Evolutionary conservation across 192 early-diverging fungal genomes (phyloP), one percentile per base, ranked within the genome.

Genomic region (Radiomyces spectabilis): DNA sequence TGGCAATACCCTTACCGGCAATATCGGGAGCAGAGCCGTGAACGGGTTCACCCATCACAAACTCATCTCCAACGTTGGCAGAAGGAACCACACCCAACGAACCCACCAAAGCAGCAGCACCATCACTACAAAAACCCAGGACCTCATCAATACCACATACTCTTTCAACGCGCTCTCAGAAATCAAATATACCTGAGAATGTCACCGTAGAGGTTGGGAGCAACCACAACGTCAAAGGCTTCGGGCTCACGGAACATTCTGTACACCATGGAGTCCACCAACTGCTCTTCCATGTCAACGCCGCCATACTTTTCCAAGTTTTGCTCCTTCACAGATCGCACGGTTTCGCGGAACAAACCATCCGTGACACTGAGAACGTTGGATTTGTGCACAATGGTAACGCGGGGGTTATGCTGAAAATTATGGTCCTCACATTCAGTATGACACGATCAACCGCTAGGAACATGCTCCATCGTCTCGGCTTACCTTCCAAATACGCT

Each of bases 241-340:
- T 97, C 80, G 41, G 95, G 94, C 64, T 96, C 95, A 55, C 94
- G 88, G 85, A 96, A 98, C 82, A 98, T 82, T 58, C 95, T 91
- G 69, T 97, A 90, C 59, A 98, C 95, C 95, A 98, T 98, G 19
- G 95, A 98, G 57, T 98, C 95, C 2, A 98, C 94, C 63, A 98
- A 78, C 72, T 98, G 95, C 74, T 98, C 95, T 56, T 98, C 91
- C 66, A 93, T 75, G 34, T 90, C 78, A 0, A 95, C 82, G 32
- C 65, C 60, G 32, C 65, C 57, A 43, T 66, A 77, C 50, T 78
- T 80, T 39, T 70, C 71, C 10, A 77, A 61, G 40, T 84, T 86
- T 47, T 75, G 66, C 33, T 81, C 78, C 55, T 90, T 79, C 58
- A 88, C 84, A 38, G 57, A 63, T 48, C 86, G 82, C 18, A 93